Base-by-base conservation (phyloP, 495 filamentous ascomycete species). In the Penicillium verhagenii region DNA sequence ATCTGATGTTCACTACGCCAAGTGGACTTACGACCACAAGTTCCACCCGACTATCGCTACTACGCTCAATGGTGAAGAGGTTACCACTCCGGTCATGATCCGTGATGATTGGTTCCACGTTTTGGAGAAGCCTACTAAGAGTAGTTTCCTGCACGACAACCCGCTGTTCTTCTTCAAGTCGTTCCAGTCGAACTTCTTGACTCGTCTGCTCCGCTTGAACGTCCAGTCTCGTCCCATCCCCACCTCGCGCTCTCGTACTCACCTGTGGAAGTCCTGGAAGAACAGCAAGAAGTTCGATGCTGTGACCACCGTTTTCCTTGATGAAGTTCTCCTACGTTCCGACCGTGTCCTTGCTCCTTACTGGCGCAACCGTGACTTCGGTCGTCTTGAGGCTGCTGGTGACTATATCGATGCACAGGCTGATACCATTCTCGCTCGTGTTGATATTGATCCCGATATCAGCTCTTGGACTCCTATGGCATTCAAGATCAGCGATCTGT, bases 91-190 rank as follows among this genome's bases (percentile, higher is more conserved):
- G 2, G 21, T 35, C 18, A 48, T 48, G 45, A 48, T 48, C 29
- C 45, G 45, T 11, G 45, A 48, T 6, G 45, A 48, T 48, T 48
- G 45, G 45, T 48, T 48, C 28, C 45, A 48, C 45, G 45, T 48
- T 16, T 16, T 48, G 25, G 45, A 48, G 3, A 48, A 48, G 45
- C 45, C 45, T 3, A 48, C 26, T 10, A 48, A 48, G 29, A 48
- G 45, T 13, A 48, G 45, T 23, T 48, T 48, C 45, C 18, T 48
- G 3, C 45, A 48, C 29, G 45, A 48, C 29, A 48, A 48, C 28
- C 45, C 45, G 1, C 25, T 48, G n/a, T 48, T 16, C 25, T 48
- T 48, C 45, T 48, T 48, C 20, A 48, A 48, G 24, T 48, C 45
- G 6, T 25, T 48, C 28, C 11, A 48, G 25, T 16, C 45, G 1